Conservation (phyloP, 352 stramenopile species). For the Stephanocyclus meneghinianus region DNA sequence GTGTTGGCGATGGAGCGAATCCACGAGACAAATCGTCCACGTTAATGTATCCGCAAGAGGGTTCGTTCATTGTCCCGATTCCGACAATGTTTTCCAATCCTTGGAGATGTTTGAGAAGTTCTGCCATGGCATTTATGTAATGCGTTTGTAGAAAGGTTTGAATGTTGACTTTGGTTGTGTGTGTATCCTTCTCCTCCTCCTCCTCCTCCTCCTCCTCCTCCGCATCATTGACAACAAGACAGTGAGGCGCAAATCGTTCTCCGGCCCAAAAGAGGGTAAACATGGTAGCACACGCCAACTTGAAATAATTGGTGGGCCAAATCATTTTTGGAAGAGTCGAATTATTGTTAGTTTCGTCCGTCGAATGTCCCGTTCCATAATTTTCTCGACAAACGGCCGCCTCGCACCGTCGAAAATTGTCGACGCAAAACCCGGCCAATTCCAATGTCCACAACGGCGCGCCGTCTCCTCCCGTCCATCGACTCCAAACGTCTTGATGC, state of each 20-base stretch:
- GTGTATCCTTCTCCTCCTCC: too few relatives aligned
- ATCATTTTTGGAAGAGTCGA: constrained; percentile 84
- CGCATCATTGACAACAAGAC: constrained; percentile 79
- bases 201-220: neutral
- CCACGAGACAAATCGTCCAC: constrained; percentile 28
- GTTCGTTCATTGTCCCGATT: constrained; percentile 91
- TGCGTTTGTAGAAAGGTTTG: constrained; percentile 88
- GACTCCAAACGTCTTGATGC: constrained; percentile 90
- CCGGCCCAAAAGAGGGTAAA: constrained; percentile 90
- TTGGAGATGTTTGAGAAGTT: constrained; percentile 79
- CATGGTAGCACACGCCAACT: constrained; percentile 88
- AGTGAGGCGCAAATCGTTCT: constrained; percentile 79
- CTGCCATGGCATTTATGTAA: constrained; percentile 84
- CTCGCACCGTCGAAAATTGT: constrained; percentile 83
- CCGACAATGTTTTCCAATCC: constrained; percentile 87
- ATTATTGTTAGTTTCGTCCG: neutral
- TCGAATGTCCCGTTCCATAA: constrained; percentile 14
- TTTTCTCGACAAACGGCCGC: constrained; percentile 79
- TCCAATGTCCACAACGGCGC: constrained; percentile 89
- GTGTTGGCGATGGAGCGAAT: constrained; percentile 13
- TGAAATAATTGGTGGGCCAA: constrained; percentile 91
- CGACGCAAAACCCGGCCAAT: constrained; percentile 83
- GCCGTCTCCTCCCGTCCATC: constrained; percentile 88
- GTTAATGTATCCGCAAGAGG: constrained; percentile 31
- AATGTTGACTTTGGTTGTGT: constrained; percentile 51